A percentile compares a stretch with the other conserved stretches of the same genome.
Conservation (phyloP, 2,329 filamentous ascomycete genomes). For the Colletotrichum sp. region DNA sequence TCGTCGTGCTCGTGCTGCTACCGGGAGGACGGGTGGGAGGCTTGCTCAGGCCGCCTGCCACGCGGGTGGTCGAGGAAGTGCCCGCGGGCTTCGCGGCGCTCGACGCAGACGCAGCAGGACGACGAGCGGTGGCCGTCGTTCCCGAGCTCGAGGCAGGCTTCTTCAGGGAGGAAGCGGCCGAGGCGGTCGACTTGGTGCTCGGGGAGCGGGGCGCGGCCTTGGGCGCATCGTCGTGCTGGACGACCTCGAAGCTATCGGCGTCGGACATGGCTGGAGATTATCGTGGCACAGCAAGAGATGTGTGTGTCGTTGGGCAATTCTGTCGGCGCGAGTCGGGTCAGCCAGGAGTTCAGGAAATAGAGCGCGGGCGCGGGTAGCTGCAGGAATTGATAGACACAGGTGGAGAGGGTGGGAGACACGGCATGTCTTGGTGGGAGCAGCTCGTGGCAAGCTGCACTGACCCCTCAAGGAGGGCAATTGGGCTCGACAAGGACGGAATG, state of each 20-base stretch:
- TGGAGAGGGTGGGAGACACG: background rate
- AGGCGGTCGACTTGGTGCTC: conserved; percentile 34
- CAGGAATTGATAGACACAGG: conserved; percentile 1
- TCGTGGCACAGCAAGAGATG: conserved; percentile 1
- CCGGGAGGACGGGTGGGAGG: conserved; percentile 53
- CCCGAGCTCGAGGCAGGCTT: conserved; percentile 30
- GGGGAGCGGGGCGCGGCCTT: conserved; percentile 33
- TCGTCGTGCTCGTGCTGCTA: conserved; percentile 36
- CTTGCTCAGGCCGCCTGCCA: conserved; percentile 49
- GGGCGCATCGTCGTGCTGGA: conserved; percentile 47
- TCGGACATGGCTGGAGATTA: conserved; percentile 47
- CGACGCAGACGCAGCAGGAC: conserved; percentile 36
- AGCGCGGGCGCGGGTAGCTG: background rate
- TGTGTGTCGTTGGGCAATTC: background rate
- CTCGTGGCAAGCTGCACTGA: background rate
- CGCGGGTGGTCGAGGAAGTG: conserved; percentile 36
- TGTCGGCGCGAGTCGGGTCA: conserved; percentile 3
- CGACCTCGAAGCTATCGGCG: conserved; percentile 49
- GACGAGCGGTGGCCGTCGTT: conserved; percentile 35
- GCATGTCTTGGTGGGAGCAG: background rate
- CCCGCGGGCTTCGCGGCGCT: conserved; percentile 32
- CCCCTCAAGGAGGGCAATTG: background rate
- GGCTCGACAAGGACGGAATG: background rate
- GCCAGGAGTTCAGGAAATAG: background rate
- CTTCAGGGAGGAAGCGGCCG: conserved; percentile 36